These are phyloP conservation scores for Coccomyxa sp. DNA, from an alignment of 139 green algal genomes.

Conservation along the genomic window DNA sequence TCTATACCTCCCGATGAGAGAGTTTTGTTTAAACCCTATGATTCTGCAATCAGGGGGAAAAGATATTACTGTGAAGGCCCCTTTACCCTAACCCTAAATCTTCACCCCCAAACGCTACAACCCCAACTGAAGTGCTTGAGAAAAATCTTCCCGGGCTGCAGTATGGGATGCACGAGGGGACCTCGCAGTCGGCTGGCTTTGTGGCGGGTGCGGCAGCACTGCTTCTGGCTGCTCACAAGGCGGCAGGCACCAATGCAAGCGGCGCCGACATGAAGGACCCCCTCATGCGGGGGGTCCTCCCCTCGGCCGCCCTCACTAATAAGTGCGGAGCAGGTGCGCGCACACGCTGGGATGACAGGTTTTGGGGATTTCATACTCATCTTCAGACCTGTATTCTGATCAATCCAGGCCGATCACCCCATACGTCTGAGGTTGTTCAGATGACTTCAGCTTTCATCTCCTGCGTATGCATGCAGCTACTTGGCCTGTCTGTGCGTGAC, in stretches of 20 bases:
- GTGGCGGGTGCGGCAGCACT: slow-evolving; percentile 12
- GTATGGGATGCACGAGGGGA: slow-evolving; percentile 13
- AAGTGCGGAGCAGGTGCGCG: not conserved
- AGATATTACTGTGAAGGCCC: too few species aligned
- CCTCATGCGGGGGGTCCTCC: not conserved
- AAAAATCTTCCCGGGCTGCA: too few species aligned
- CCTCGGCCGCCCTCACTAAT: not conserved
- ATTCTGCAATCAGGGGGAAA: too few species aligned
- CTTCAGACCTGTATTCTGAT: not conserved
- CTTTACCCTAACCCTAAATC: too few species aligned
- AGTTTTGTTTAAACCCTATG: too few species aligned
- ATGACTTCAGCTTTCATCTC: not conserved
- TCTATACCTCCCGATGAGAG: too few species aligned
- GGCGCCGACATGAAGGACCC: not conserved
- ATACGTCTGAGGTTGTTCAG: not conserved
- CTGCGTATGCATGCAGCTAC: not conserved
- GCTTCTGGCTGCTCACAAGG: not conserved
- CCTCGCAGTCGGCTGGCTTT: slow-evolving; percentile 9
- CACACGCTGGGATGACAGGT: not conserved
- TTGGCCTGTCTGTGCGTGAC: too few species aligned
- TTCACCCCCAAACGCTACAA: too few species aligned
- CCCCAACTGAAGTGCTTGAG: too few species aligned
- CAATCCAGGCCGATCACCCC: not conserved
- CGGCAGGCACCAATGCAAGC: not conserved
- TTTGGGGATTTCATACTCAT: not conserved